Evolutionary conservation across 2,329 filamentous ascomycete species (phyloP).

Genomic region (Monilinia polystroma): DNA sequence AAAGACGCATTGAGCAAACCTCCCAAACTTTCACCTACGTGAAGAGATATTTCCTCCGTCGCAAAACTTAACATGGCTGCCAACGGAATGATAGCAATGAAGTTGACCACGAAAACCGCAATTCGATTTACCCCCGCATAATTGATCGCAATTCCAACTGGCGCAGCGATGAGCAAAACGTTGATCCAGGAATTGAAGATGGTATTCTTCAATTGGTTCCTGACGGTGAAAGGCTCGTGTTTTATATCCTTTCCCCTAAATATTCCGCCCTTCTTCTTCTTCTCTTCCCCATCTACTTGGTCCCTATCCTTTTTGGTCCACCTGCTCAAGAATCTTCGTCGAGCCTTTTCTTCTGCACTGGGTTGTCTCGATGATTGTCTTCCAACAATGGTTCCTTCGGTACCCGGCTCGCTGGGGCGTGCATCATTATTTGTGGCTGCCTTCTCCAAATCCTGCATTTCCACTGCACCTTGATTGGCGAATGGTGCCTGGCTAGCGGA

Average conservation of each 20-base stretch:
- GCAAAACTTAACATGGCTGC: slow-evolving; percentile 84
- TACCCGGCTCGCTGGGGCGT: slow-evolving; percentile 29
- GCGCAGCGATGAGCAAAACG: slow-evolving; percentile 72
- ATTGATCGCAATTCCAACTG: slow-evolving; percentile 74
- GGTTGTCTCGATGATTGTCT: slow-evolving; percentile 24
- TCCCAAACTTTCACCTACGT: slow-evolving; percentile 80
- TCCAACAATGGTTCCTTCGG: slow-evolving; percentile 25
- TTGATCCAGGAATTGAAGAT: slow-evolving; percentile 86
- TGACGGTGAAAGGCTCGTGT: slow-evolving; percentile 52
- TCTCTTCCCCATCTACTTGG: slow-evolving; percentile 28
- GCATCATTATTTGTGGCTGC: slow-evolving; percentile 7
- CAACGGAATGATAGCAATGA: slow-evolving; percentile 87
- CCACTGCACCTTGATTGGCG: slow-evolving; percentile 14
- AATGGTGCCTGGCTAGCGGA: slow-evolving; percentile 22
- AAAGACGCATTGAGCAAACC: slow-evolving; percentile 89
- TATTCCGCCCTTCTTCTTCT: slow-evolving; percentile 32
- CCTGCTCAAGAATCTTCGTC: slow-evolving; percentile 28
- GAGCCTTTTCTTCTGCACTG: slow-evolving; percentile 30
- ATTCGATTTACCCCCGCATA: slow-evolving; percentile 60
- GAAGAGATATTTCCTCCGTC: slow-evolving; percentile 83
- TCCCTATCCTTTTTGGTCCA: slow-evolving; percentile 24
- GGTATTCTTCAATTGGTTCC: slow-evolving; percentile 70
- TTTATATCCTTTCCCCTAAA: slow-evolving; percentile 44
- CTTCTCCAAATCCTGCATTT: slow-evolving; percentile 26
- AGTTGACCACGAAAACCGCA: slow-evolving; percentile 83